Base-by-base conservation (phyloP, 495 filamentous ascomycete species). In the Xylaria castorea region DNA sequence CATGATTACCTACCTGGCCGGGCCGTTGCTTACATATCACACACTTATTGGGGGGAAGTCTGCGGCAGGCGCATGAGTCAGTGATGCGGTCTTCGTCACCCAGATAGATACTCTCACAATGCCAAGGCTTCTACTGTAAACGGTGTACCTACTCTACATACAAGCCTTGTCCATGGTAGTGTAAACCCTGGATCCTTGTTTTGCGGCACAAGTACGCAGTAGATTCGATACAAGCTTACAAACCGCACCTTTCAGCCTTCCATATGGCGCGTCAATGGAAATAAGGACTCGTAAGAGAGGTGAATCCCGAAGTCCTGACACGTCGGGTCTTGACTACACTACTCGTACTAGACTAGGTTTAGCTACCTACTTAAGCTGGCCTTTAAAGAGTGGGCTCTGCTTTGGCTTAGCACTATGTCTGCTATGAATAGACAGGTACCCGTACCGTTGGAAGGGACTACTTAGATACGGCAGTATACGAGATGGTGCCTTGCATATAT, bases 361-460 rank as follows among this genome's bases (percentile, higher is more conserved):
- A 42, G 38, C 38, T 60, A 20, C 1, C 57, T 60, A 36, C 30
- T 8, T n/a, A 30, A 27, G 22, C 25, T 57, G 11, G 25, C 14
- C 27, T 27, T 27, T 1, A 53, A 27, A 55, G 51, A 55, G 53
- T 57, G 53, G 58, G 58, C 20, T 61, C 11, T 22, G 6, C 34
- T 61, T 44, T 18, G 22, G 38, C 36, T 25, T 44, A 12, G 22
- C 18, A 42, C 30, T 3, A 8, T 20, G 61, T 14, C 18, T 64
- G 36, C 61, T 64, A 64, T 64, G 61, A 64, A 64, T 64, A 64
- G 61, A 64, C 38, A 30, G 61, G 38, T 64, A 14, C 38, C n/a
- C 22, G 36, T 30, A 18, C 22, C n/a, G 22, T 30, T 7, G 61
- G 18, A 30, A 20, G 22, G 38, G 22, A 30, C n/a, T n/a, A n/a